Evolutionary conservation across 192 early-diverging fungal species (phyloP), one percentile per base, ranked within the genome.

Genomic region (Coemansia sp.): DNA sequence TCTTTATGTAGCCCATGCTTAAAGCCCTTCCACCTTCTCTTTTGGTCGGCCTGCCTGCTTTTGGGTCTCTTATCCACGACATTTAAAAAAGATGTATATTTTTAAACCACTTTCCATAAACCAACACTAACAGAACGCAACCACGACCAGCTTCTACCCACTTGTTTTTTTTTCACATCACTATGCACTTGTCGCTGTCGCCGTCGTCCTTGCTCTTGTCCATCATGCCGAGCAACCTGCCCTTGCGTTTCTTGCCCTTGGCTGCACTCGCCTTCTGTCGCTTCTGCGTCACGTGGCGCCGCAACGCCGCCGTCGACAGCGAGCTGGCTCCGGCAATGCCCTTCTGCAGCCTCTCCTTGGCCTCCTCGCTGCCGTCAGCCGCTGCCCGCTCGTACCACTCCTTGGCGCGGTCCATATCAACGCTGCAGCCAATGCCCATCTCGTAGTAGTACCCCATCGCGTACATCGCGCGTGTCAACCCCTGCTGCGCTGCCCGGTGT

Each of bases 401-500:
- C 57, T 78, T 80, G 6, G 87, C 89, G 48, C 78, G 84, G 17
- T 73, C 66, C 50, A 73, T 42, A 82, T 92, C 77, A 5, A 51
- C 64, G 25, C 73, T 77, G 48, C 82, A 75, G 33, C 89, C 87
- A 65, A 95, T 85, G 38, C 93, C 93, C 61, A 85, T 84, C 66
- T 95, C 92, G 68, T 88, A 83, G 80, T 92, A 95, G 76, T 95
- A 96, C 45, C 96, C 96, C 84, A 98, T 85, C 6, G 91, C 92
- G 66, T 88, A 95, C 84, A 95, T 88, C 5, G 96, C 96, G 56
- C 89, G 85, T 12, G 89, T 86, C 22, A 91, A 69, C 6, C 89
- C 89, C 69, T 88, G 86, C 40, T 89, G 86, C 48, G 96, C 94
- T 4, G 94, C 91, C n/a, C 85, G 84, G 38, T 80, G 81, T 57